Evolutionary conservation across 257 asterid genomes (phyloP).

Genomic region (Vinca minor): DNA sequence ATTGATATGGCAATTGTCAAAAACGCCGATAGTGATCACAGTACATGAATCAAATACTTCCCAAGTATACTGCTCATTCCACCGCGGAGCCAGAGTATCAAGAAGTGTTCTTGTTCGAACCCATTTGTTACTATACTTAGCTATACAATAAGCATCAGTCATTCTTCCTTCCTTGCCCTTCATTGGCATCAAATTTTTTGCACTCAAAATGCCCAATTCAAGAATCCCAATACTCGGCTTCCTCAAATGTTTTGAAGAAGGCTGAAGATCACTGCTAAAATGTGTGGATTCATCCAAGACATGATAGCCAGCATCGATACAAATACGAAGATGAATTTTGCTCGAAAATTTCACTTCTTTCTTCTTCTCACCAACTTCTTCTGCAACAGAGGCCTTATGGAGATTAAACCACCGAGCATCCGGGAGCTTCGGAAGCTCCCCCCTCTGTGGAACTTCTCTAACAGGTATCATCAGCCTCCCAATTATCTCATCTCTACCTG

Average conservation of each 20-base stretch:
- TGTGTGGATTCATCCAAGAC: conserved; percentile 82
- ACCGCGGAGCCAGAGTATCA: conserved; percentile 59
- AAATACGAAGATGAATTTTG: conserved; percentile 56
- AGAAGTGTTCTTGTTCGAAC: conserved; percentile 79
- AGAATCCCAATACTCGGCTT: conserved; percentile 72
- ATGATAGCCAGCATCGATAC: conserved; percentile 74
- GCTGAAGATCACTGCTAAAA: conserved; percentile 78
- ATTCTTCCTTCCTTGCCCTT: conserved; percentile 63
- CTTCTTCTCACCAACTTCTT: conserved; percentile 46
- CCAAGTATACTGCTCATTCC: conserved; percentile 99
- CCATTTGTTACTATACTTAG: conserved; percentile 97
- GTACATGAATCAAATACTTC: conserved; percentile 85
- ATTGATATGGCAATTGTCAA: conserved; percentile 66
- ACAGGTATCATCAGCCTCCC: conserved; percentile 56
- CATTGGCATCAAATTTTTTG: conserved; percentile 62
- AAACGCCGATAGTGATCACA: conserved; percentile 76
- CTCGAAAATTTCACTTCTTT: conserved; percentile 77
- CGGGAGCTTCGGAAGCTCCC: conserved; percentile 43
- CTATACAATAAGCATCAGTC: conserved; percentile 88
- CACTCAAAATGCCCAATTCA: conserved; percentile 82
- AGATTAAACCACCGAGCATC: conserved; percentile 68
- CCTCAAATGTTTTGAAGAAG: conserved; percentile 58
- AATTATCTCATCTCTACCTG: conserved; percentile 42
- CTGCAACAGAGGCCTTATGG: conserved; percentile 39
- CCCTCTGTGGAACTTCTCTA: conserved; percentile 38